A percentile compares a stretch with the other conserved stretches of the same genome.
Evolutionary conservation across 2,329 filamentous ascomycete species (phyloP).

Genomic region (Colletotrichum chlorophyti): DNA sequence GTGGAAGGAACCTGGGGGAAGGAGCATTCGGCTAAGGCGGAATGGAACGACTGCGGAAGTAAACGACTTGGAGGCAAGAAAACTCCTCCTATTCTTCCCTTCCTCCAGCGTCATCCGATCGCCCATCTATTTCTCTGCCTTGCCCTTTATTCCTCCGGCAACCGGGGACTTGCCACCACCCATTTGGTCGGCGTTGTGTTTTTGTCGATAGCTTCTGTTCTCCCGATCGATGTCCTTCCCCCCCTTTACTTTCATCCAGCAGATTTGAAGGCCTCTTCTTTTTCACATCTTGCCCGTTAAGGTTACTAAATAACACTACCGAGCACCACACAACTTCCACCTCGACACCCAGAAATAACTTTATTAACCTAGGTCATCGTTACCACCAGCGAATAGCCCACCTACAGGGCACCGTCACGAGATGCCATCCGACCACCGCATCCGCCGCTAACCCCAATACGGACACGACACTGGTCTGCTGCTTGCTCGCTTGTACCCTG

Average conservation of each 20-base stretch:
- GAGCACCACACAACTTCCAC: too few relatives aligned
- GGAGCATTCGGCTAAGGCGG: constrained; percentile 12
- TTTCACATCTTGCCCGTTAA: not conserved
- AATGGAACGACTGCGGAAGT: not conserved
- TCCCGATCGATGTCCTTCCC: not conserved
- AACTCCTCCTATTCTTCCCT: too few relatives aligned
- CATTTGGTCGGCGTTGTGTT: too few relatives aligned
- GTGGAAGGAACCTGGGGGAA: not conserved
- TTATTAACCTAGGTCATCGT: not conserved
- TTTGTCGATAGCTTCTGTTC: not conserved
- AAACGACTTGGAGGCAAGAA: too few relatives aligned
- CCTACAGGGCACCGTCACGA: not conserved
- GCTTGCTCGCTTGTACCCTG: not conserved
- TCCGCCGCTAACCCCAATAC: not conserved
- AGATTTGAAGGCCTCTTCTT: too few relatives aligned
- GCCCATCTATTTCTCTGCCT: too few relatives aligned
- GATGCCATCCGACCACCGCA: not conserved
- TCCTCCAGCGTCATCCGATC: too few relatives aligned
- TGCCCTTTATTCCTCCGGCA: too few relatives aligned
- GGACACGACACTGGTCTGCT: not conserved
- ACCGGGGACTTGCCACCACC: too few relatives aligned
- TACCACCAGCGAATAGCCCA: not conserved
- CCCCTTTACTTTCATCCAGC: not conserved
- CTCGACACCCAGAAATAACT: not conserved
- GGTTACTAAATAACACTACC: too few relatives aligned